Base-by-base conservation (phyloP, 495 filamentous ascomycete genomes). In the Pyrenula massariospora region DNA sequence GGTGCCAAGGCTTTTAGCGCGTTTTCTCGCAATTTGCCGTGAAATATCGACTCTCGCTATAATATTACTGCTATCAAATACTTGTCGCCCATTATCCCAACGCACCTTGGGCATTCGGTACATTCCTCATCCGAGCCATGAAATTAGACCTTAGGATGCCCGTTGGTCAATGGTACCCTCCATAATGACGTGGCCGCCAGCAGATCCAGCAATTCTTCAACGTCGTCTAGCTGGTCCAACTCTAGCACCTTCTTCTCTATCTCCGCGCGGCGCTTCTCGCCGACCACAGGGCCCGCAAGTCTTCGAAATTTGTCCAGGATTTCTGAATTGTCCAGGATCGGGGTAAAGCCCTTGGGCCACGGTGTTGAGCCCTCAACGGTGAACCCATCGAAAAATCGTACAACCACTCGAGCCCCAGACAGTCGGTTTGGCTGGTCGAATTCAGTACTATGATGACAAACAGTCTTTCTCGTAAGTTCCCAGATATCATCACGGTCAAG, bases 401-500 rank as follows among this genome's bases (percentile, higher is more conserved):
- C 31, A 42, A 42, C 15, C 31, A 42, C 31, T 42, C 31, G 31
- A 15, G 31, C 31, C 15, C 31, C 31, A 15, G 8, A 42, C 5
- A 42, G 31, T 5, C 31, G 31, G 15, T 42, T 42, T 5, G 31
- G 49, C 49, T 57, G 57, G 22, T 68, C 61, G 10, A 68, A 66
- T 1, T 67, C 58, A 0, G 52, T 22, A 24, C 62, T 63, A 25
- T 68, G 62, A 15, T 59, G 54, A 57, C 74, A 77, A n/a, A 60
- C 63, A 0, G 62, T 69, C 60, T 72, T 74, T 8, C 64, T 55
- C 0, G 72, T 57, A 0, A 73, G 53, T 3, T 63, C 54, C 70
- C 73, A 76, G 3, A 77, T 42, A 5, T 64, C 52, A 52, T 74
- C 69, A 12, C 70, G 59, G 31, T 75, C 65, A 8, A 77, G 60